Base-by-base conservation (phyloP, 352 stramenopile genomes). In the Plasmopara halstedii region DNA sequence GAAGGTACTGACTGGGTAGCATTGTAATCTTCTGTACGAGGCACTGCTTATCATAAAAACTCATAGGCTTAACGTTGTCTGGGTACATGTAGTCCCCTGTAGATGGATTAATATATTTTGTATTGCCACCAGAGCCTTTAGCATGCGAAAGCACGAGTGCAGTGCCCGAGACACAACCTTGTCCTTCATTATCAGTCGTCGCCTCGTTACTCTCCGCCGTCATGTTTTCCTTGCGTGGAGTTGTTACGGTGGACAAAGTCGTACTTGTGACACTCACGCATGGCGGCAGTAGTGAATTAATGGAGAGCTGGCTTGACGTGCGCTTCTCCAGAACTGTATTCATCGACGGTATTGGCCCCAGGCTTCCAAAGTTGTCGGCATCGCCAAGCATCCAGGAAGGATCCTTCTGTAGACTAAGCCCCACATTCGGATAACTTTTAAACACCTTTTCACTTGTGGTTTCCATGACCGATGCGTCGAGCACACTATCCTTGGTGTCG, bases 21-120 rank as follows among this genome's bases (percentile, higher is more conserved):
- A 92, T 65, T 47, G 80, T 92, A 46, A 92, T 92, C 55, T 85
- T 88, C 59, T 92, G 77, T 19, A 92, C 80, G 6, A 92, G 69
- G 6, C 70, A 65, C 50, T 92, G 77, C 48, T 92, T 92, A 50
- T 92, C 80, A 15, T 70, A 66, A 42, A 89, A 89, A 26, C 73
- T 83, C 80, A 92, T 92, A 34, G 77, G 80, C 45, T 86, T 79
- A 42, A 92, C 75, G 36, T 87, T 79, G 5, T 84, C 77, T 20
- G 75, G 74, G 58, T 92, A 92, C 80, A 92, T 88, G 55, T 84
- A 92, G 43, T 92, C 80, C 21, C 76, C 76, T 18, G 71, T 88
- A 27, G 43, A 60, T 4, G 64, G 45, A 45, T 85, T 67, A 53
- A 83, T 67, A 56, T 73, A 83, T 49, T 85, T 85, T 22, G 76